Conservation (phyloP, 192 early-diverging fungal genomes). For the Entomortierella chlamydospora region DNA sequence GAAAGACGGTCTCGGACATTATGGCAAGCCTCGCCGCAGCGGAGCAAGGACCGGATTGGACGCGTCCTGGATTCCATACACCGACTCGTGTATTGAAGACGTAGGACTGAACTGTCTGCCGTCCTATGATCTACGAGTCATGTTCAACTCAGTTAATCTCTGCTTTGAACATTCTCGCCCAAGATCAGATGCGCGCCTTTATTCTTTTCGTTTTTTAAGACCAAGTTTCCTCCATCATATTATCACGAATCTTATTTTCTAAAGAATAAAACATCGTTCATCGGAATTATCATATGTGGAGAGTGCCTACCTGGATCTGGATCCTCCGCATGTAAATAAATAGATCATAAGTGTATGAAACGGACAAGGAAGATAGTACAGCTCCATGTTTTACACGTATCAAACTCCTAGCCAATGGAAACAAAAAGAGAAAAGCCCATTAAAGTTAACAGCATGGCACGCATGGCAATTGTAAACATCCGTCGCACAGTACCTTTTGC, state of each 20-base stretch:
- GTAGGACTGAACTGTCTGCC: conserved; percentile 7
- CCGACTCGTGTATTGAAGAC: conserved; percentile 11
- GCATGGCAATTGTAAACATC: no score
- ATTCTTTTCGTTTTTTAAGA: conserved; percentile 4
- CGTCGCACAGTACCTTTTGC: no score
- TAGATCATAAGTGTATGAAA: no score
- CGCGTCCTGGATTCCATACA: conserved; percentile 23
- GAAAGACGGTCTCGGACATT: conserved; percentile 13
- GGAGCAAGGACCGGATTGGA: conserved; percentile 12
- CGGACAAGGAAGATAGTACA: no score
- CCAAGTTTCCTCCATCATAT: conserved; percentile 2
- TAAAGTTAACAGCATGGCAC: no score
- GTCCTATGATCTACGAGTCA: background rate
- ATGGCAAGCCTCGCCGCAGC: background rate
- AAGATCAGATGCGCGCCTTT: conserved; percentile 1
- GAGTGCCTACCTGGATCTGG: background rate
- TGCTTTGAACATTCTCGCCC: conserved; percentile 9
- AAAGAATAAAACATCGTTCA: conserved; percentile 1
- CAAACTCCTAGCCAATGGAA: no score
- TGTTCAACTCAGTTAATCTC: background rate
- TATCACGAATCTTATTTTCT: conserved; percentile 1
- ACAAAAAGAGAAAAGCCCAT: no score
- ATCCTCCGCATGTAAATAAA: background rate
- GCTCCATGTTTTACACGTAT: no score
- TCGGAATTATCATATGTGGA: background rate